Evolutionary conservation across 306 rosid genomes (phyloP).

Genomic region (Hylodesmum podocarpum): DNA sequence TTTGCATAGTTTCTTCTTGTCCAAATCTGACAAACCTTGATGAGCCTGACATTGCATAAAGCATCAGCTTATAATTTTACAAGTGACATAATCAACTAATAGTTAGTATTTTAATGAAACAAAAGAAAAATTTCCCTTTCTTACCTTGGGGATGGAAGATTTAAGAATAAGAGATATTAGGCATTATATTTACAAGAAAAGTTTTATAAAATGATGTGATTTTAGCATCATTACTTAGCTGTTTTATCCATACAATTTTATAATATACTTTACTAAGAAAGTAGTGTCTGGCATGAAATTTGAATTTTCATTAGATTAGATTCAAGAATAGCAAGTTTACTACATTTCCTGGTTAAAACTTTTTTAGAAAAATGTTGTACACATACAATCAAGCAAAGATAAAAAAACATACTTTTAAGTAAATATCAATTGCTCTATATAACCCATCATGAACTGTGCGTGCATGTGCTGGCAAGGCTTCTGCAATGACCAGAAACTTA

Average conservation of each 20-base stretch:
- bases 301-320: neutral
- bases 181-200: neutral
- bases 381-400: slow-evolving; percentile 4
- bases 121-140: neutral
- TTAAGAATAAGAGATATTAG: neutral
- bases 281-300: neutral
- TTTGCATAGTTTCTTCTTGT: slow-evolving; percentile 80
- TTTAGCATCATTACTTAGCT: neutral
- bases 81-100: neutral
- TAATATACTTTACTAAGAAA: neutral
- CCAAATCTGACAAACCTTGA: slow-evolving; percentile 77
- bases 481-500: slow-evolving; percentile 85
- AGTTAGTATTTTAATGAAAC: neutral
- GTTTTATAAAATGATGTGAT: neutral
- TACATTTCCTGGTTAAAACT: neutral
- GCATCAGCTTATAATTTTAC: slow-evolving; percentile 8
- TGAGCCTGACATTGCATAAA: slow-evolving; percentile 72
- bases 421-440: slow-evolving; percentile 90
- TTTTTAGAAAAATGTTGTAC: neutral
- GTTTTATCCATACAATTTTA: neutral
- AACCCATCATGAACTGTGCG: slow-evolving; percentile 86
- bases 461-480: slow-evolving; percentile 84
- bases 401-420: slow-evolving; percentile 68
- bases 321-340: neutral
- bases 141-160: slow-evolving; percentile 1